phyloP scores from a whole-genome alignment of 106 monocot genomes.

The Apostasia shenzhenica region DNA sequence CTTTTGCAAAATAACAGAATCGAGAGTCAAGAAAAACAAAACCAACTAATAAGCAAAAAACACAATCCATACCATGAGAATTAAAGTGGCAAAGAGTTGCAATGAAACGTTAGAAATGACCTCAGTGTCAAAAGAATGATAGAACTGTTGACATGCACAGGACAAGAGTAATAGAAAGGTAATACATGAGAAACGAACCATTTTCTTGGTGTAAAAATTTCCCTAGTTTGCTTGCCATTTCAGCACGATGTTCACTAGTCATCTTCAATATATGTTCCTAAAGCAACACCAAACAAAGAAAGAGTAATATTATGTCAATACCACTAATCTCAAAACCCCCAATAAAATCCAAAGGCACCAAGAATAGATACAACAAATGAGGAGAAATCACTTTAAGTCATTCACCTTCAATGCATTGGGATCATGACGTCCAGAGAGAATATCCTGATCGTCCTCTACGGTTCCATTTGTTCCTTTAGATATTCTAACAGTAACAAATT shows the following conservation, averaged over 20 bases:
- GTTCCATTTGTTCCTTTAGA: constrained; percentile 27
- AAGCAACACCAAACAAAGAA: neutral
- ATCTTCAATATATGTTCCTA: constrained; percentile 88
- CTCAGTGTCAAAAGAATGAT: too few relatives aligned
- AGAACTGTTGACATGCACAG: too few relatives aligned
- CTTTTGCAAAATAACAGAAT: too few relatives aligned
- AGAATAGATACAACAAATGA: neutral
- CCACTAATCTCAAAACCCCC: neutral
- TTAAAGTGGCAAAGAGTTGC: too few relatives aligned
- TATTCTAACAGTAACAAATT: constrained; percentile 27
- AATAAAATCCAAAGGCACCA: neutral
- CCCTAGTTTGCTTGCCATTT: constrained; percentile 76
- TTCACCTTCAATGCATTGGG: constrained; percentile 73
- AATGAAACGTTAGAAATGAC: too few relatives aligned
- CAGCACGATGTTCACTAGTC: constrained; percentile 80
- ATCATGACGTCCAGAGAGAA: constrained; percentile 68
- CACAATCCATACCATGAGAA: too few relatives aligned
- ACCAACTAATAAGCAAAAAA: too few relatives aligned
- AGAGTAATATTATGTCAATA: constrained; percentile 4
- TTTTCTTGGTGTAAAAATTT: constrained; percentile 33
- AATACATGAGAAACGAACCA: constrained; percentile 35
- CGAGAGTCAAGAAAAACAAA: too few relatives aligned
- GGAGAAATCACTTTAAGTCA: neutral
- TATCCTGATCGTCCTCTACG: constrained; percentile 44
- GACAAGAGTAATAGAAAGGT: neutral